These are phyloP conservation scores for Kuraishia floccosa DNA, from an alignment of 805 yeast species.

Conservation along the genomic window DNA sequence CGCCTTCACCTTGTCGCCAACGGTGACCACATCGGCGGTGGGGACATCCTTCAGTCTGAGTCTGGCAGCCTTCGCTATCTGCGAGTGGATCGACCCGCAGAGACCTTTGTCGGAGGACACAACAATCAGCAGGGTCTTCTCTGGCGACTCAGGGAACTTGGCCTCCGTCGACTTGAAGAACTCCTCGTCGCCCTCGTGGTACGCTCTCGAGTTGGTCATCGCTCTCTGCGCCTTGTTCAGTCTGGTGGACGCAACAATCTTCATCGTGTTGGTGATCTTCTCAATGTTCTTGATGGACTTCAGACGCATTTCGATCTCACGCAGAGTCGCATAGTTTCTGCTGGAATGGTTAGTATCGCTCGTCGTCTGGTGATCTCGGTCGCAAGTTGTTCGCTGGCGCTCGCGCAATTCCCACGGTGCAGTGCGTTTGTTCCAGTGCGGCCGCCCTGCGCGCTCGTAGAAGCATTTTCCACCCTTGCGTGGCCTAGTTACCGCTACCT, in stretches of 20 bases:
- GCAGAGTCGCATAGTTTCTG: slow-evolving; percentile 94
- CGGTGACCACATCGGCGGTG: slow-evolving; percentile 67
- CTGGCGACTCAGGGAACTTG: slow-evolving; percentile 33
- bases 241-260: slow-evolving; percentile 97
- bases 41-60: slow-evolving; percentile 47
- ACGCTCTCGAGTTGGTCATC: slow-evolving; percentile 77
- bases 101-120: slow-evolving; percentile 96
- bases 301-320: slow-evolving; percentile 97
- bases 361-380: background rate
- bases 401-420: background rate
- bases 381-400: background rate
- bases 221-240: slow-evolving; percentile 93
- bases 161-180: slow-evolving; percentile 80
- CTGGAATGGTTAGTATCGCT: slow-evolving; percentile 1
- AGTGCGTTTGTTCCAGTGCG: background rate
- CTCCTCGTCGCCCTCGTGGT: slow-evolving; percentile 68
- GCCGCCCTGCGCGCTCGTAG: too few species aligned
- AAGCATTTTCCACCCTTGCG: too few species aligned
- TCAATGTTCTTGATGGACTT: slow-evolving; percentile 98
- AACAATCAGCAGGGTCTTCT: slow-evolving; percentile 71
- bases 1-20: slow-evolving; percentile 91
- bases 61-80: slow-evolving; percentile 84
- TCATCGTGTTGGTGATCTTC: slow-evolving; percentile 99
- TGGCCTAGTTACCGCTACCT: too few species aligned
- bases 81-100: slow-evolving; percentile 97